Base-by-base conservation (phyloP, 495 filamentous ascomycete genomes). In the Trypethelium eluteriae region DNA sequence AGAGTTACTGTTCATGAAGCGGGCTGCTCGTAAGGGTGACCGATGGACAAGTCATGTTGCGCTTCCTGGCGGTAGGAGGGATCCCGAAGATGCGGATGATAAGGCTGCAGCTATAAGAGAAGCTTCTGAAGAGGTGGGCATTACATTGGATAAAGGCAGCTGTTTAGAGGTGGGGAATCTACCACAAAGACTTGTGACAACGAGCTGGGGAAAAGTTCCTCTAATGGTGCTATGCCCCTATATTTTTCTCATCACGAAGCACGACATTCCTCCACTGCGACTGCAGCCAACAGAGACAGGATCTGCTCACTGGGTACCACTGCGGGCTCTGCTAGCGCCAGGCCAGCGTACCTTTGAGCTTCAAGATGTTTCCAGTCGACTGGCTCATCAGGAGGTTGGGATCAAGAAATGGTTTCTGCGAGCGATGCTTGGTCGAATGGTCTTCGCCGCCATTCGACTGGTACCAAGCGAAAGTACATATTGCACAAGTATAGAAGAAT, bases 181-280 rank as follows among this genome's bases (percentile, higher is more conserved):
- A 14, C 86, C 88, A 0, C 88, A 91, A 75, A 75, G 89, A 41
- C 77, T 90, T 10, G 86, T 92, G 34, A 89, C 85, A n/a, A 86
- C 87, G 1, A 83, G 82, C 50, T 91, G 87, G 86, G 87, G 87
- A 18, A 86, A 84, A 67, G 79, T 84, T 34, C 87, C 88, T 83
- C 89, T 92, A 39, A 90, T 92, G 88, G 87, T 92, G 2, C 82
- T 92, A 4, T 91, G 88, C 67, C 88, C 89, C 0, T 92, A 88
- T 73, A 78, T 93, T 57, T 92, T 86, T 72, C 77, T 93, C 34
- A 74, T 84, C 39, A 88, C 84, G 12, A 80, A 79, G 36, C 82
- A 81, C 49, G 76, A 83, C 39, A 77, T 84, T 10, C 85, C 87
- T 1, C 76, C 83, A 9, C 78, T 92, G 16, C 79, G 79, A 25